Conservation (phyloP, 2,329 filamentous ascomycete species). For the Aspergillus quadricinctus region DNA sequence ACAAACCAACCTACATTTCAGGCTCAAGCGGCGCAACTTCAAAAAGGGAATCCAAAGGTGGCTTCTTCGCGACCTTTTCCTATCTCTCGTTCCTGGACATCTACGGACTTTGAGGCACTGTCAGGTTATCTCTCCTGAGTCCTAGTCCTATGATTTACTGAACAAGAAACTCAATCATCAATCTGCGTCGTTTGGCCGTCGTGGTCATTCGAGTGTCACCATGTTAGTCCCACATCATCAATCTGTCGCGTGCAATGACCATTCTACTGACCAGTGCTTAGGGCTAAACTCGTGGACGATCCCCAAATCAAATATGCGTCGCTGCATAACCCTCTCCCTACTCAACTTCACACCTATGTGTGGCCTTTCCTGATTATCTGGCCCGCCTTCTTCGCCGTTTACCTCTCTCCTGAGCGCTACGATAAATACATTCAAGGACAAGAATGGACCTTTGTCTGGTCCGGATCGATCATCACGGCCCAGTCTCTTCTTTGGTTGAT, state of each 20-base stretch:
- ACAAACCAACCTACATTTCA: neutral
- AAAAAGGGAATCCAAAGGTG: constrained; percentile 24
- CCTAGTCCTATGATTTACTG: constrained; percentile 24
- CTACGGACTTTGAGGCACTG: neutral
- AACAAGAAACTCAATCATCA: constrained; percentile 5
- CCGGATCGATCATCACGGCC: constrained; percentile 77
- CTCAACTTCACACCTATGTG: constrained; percentile 79
- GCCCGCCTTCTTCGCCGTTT: constrained; percentile 86
- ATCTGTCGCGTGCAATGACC: constrained; percentile 7
- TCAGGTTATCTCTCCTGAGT: constrained; percentile 1
- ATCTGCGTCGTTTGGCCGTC: constrained; percentile 20
- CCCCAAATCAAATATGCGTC: constrained; percentile 82
- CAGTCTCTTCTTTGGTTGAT: constrained; percentile 91
- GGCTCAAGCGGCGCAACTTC: constrained; percentile 17
- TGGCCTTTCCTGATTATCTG: constrained; percentile 91
- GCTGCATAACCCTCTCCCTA: constrained; percentile 79
- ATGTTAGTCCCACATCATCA: constrained; percentile 23
- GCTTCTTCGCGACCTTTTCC: constrained; percentile 18
- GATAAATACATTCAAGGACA: constrained; percentile 86
- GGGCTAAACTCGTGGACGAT: constrained; percentile 85
- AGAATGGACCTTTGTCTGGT: constrained; percentile 98
- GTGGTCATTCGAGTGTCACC: constrained; percentile 30
- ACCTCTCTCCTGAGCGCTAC: constrained; percentile 78
- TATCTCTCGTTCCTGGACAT: constrained; percentile 1
- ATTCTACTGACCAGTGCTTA: constrained; percentile 28